Evolutionary conservation across 2,329 filamentous ascomycete genomes (phyloP), one percentile per base, ranked within the genome.

Genomic region (Lasiodiplodia gonubiensis): DNA sequence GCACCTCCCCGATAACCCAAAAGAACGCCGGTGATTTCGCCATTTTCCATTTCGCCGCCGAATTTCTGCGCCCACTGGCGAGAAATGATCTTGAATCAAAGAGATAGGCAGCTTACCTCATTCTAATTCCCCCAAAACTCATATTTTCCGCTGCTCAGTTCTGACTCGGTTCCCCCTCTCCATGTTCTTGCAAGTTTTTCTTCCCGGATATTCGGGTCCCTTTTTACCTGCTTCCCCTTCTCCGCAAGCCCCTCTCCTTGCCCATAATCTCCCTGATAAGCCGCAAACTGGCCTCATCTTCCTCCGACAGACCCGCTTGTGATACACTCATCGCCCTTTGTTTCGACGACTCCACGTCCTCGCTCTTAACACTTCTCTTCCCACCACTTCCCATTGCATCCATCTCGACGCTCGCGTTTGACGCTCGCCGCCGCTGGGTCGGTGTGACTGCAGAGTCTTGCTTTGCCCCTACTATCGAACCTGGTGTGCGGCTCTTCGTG

Each of bases 231-330:
- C 57, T 63, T 1, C 66, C 66, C 27, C 66, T 54, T 30, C 73
- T 69, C 51, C 76, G 68, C 68, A 78, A 68, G 4, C 75, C 75
- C 67, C 74, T 74, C 59, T 75, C 74, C 64, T 75, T 70, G 49
- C 72, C 72, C 70, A 73, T 71, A 39, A 79, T 69, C 63, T 77
- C 71, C 55, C 74, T 66, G 16, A 76, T 76, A 11, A 79, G 66
- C 49, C 70, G 73, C 23, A 77, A 52, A 68, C 73, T 76, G 37
- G 71, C 72, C 61, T 71, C 71, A 48, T 77, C 75, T 57, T 74
- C 72, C 46, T 70, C 67, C 11, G 63, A 59, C 35, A 70, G 69
- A 14, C 6, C 74, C 74, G 51, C 55, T 48, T 69, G 72, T 48
- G 70, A 68, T 14, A 72, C 69, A 48, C 70, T 69, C 18, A 72